These are phyloP conservation scores for Sugiyamaella novakii DNA, from an alignment of 1,139 yeast genomes.

Conservation along the genomic window DNA sequence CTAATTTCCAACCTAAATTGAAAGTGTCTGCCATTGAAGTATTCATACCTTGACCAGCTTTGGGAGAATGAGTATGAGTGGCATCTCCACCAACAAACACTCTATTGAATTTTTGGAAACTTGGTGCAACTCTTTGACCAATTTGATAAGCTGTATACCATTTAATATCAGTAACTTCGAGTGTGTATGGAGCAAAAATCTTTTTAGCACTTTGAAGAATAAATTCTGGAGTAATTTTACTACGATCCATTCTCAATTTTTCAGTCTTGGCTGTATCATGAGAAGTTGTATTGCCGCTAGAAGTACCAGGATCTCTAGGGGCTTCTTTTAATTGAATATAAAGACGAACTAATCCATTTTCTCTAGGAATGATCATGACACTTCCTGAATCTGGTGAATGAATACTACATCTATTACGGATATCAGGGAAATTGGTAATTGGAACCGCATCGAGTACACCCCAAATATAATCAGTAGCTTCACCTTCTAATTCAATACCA, in stretches of 20 bases:
- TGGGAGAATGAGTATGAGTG: slow-evolving; percentile 48
- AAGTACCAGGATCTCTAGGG: slow-evolving; percentile 30
- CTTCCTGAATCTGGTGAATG: slow-evolving; percentile 43
- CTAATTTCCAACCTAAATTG: slow-evolving; percentile 46
- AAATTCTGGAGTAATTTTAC: slow-evolving; percentile 39
- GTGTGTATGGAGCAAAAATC: slow-evolving; percentile 41
- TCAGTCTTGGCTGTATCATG: background rate
- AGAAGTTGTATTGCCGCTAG: slow-evolving; percentile 23
- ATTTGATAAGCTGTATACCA: slow-evolving; percentile 48
- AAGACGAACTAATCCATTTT: slow-evolving; percentile 42
- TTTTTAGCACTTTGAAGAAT: slow-evolving; percentile 41
- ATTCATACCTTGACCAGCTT: slow-evolving; percentile 49
- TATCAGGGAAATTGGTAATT: slow-evolving; percentile 46
- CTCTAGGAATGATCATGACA: slow-evolving; percentile 45
- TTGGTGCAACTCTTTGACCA: slow-evolving; percentile 44
- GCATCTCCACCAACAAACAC: slow-evolving; percentile 47
- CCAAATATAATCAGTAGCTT: slow-evolving; percentile 45
- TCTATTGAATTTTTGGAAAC: slow-evolving; percentile 33
- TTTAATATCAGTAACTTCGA: slow-evolving; percentile 41
- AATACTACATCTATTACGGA: slow-evolving; percentile 43
- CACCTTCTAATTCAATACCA: slow-evolving; percentile 43
- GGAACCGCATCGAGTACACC: slow-evolving; percentile 46
- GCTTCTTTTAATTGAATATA: slow-evolving; percentile 43
- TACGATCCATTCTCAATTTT: slow-evolving; percentile 37
- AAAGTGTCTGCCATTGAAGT: slow-evolving; percentile 44